phyloP scores from a whole-genome alignment of 2,329 filamentous ascomycete genomes.

The Dryadomyces sulphureus region DNA sequence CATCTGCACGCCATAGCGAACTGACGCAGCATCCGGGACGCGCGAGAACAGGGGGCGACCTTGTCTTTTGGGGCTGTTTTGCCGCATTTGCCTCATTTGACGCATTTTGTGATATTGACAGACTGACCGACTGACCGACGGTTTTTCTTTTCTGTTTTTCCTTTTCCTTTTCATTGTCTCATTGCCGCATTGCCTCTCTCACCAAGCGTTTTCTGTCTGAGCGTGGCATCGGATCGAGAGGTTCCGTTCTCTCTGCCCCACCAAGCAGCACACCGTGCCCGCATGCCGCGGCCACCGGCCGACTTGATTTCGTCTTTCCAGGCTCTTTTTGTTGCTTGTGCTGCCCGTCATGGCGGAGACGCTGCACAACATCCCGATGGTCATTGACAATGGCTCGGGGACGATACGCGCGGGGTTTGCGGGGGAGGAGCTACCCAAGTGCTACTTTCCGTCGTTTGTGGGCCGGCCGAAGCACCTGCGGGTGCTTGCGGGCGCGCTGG shows the following conservation, averaged over 20 bases:
- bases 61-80: too few species aligned
- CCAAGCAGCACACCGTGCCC: neutral
- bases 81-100: too few species aligned
- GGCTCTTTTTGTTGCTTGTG: neutral
- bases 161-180: too few species aligned
- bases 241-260: neutral
- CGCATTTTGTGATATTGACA: too few species aligned
- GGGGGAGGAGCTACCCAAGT: constrained; percentile 89
- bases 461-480: constrained; percentile 89
- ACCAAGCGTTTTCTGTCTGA: too few species aligned
- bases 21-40: neutral
- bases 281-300: neutral
- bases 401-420: constrained; percentile 96
- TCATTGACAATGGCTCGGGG: constrained; percentile 96
- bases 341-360: constrained; percentile 34
- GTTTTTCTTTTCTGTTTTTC: too few species aligned
- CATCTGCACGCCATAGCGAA: neutral
- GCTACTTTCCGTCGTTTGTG: constrained; percentile 94
- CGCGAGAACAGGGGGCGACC: neutral
- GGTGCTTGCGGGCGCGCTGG: constrained; percentile 87
- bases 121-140: too few species aligned
- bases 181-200: too few species aligned
- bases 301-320: neutral
- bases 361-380: constrained; percentile 94
- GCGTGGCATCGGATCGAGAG: too few species aligned